A percentile compares a stretch with the other conserved stretches of the same genome.
phyloP scores from a whole-genome alignment of 2,329 filamentous ascomycete genomes.

The Diaporthe longicolla region DNA sequence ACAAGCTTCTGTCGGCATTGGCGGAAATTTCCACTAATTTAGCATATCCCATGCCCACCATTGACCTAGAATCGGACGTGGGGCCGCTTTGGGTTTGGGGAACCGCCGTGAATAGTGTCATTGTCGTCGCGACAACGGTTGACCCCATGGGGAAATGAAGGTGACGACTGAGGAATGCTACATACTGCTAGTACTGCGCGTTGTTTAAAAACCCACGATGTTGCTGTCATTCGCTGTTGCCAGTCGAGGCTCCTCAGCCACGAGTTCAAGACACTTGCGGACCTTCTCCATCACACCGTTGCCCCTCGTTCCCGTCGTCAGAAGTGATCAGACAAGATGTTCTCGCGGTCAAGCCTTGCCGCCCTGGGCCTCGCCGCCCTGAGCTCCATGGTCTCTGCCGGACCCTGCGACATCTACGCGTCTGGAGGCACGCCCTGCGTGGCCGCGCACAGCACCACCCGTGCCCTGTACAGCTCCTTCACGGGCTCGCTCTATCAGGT shows the following conservation, averaged over 20 bases:
- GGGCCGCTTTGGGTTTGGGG: background rate
- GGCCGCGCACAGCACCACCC: constrained; percentile 76
- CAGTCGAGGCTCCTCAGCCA: background rate
- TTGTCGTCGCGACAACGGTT: constrained; percentile 16
- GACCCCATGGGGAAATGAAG: background rate
- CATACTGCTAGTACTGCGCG: background rate
- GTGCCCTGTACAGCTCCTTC: constrained; percentile 70
- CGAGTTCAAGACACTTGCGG: background rate
- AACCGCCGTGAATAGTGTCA: constrained; percentile 6
- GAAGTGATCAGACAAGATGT: constrained; percentile 34
- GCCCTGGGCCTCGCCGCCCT: constrained; percentile 54
- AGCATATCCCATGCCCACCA: constrained; percentile 16
- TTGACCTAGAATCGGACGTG: constrained; percentile 10
- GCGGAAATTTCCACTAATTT: constrained; percentile 33
- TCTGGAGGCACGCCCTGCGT: constrained; percentile 73
- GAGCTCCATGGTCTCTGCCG: constrained; percentile 61
- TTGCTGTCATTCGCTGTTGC: background rate
- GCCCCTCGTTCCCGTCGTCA: constrained; percentile 1
- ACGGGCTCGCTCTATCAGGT: constrained; percentile 72
- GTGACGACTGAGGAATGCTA: background rate
- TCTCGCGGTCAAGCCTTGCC: constrained; percentile 44
- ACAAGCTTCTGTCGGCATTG: constrained; percentile 33
- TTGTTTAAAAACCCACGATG: background rate
- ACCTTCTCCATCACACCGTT: background rate
- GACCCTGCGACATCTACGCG: constrained; percentile 74